Conservation (phyloP, 2,329 filamentous ascomycete genomes). For the Cytospora paraplurivora region DNA sequence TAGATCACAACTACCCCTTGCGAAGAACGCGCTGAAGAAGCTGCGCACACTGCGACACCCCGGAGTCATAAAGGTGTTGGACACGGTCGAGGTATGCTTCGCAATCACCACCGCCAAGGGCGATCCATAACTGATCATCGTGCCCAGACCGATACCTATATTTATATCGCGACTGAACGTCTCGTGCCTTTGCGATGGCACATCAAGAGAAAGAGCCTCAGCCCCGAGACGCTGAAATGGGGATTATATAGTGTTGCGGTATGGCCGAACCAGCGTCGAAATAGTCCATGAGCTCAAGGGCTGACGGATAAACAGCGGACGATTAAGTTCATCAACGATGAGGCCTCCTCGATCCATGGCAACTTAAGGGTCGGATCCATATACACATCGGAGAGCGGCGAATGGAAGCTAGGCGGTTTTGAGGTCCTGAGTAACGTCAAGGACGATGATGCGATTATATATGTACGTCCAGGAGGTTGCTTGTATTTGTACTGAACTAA, state of each 20-base stretch:
- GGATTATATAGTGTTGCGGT: slow-evolving; percentile 85
- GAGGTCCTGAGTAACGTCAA: slow-evolving; percentile 94
- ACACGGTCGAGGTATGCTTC: slow-evolving; percentile 79
- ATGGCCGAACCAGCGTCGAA: slow-evolving; percentile 34
- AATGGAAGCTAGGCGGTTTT: slow-evolving; percentile 96
- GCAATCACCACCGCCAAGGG: slow-evolving; percentile 19
- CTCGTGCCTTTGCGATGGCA: slow-evolving; percentile 87
- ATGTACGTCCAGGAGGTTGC: slow-evolving; percentile 51
- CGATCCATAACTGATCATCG: slow-evolving; percentile 27
- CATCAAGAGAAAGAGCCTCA: slow-evolving; percentile 82
- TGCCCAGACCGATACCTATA: slow-evolving; percentile 81
- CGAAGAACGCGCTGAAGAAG: slow-evolving; percentile 92
- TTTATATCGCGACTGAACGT: slow-evolving; percentile 94
- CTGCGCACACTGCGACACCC: slow-evolving; percentile 90
- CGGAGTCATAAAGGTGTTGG: slow-evolving; percentile 89
- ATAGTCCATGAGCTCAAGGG: not conserved
- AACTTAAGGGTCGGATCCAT: slow-evolving; percentile 82
- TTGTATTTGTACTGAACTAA: slow-evolving; percentile 22
- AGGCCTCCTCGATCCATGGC: slow-evolving; percentile 89
- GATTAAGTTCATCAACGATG: slow-evolving; percentile 92
- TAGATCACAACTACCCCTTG: slow-evolving; percentile 78
- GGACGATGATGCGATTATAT: slow-evolving; percentile 91
- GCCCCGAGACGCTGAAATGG: slow-evolving; percentile 95
- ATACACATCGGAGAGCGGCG: slow-evolving; percentile 92
- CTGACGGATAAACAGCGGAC: slow-evolving; percentile 63